phyloP scores from a whole-genome alignment of 192 early-diverging fungal species.

The Coemansia sp. region DNA sequence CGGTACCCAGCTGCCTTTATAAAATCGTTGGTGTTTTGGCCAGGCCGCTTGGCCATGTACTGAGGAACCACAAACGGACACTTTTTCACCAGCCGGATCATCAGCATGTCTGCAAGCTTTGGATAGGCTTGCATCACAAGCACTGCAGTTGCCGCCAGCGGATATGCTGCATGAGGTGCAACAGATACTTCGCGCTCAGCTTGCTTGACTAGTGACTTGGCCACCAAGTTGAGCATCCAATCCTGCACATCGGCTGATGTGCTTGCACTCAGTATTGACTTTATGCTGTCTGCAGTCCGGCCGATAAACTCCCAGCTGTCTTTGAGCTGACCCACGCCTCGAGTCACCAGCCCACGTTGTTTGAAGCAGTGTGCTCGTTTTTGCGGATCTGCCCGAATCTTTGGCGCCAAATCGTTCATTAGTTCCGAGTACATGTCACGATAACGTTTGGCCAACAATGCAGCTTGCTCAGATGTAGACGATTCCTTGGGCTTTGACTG shows the following conservation, averaged over 20 bases:
- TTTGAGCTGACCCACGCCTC: slow-evolving; percentile 47
- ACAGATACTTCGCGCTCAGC: slow-evolving; percentile 45
- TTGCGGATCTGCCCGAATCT: slow-evolving; percentile 14
- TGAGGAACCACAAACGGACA: slow-evolving; percentile 46
- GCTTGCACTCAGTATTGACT: too few species aligned
- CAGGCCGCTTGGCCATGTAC: slow-evolving; percentile 14
- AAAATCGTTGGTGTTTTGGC: slow-evolving; percentile 25
- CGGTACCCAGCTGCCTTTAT: slow-evolving; percentile 36
- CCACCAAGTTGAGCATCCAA: slow-evolving; percentile 51
- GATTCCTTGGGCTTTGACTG: not conserved
- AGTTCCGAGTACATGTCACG: slow-evolving; percentile 28
- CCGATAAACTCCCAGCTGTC: slow-evolving; percentile 40
- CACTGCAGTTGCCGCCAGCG: slow-evolving; percentile 35
- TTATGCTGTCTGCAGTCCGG: slow-evolving; percentile 14
- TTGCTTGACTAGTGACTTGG: slow-evolving; percentile 47
- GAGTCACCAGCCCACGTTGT: slow-evolving; percentile 36
- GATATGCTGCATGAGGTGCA: slow-evolving; percentile 28
- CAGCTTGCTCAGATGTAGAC: not conserved
- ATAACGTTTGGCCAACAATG: slow-evolving; percentile 20
- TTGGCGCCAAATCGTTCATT: slow-evolving; percentile 21
- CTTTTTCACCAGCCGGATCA: slow-evolving; percentile 49
- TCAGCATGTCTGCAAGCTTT: slow-evolving; percentile 30
- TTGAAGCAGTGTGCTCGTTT: slow-evolving; percentile 31
- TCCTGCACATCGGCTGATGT: slow-evolving; percentile 15
- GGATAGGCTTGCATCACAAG: slow-evolving; percentile 31